Base-by-base conservation (phyloP, 257 asterid genomes). In the Schizonepeta tenuifolia region DNA sequence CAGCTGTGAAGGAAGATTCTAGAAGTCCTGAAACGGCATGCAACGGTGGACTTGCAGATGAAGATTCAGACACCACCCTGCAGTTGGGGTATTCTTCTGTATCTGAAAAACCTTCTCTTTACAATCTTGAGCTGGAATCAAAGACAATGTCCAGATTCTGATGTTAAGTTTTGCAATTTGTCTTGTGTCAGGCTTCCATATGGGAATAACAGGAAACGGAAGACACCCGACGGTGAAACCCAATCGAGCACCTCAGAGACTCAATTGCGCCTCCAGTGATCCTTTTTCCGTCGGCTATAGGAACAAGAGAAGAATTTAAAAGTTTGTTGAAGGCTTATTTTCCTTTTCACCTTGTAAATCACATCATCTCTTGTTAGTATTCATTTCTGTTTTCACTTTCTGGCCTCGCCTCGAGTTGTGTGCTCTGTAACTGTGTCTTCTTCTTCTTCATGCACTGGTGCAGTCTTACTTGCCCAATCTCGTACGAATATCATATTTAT, bases 41-140 rank as follows among this genome's bases (percentile, higher is more conserved):
- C 61, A 75, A 72, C 38, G 83, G 69, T 41, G 80, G 72, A 36
- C 76, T 75, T 26, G 85, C 43, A 11, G 82, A 86, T 28, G 96
- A 82, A 54, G 86, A 79, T 33, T 88, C 96, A 0, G 91, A 83
- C 74, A 86, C 86, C 78, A 75, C 84, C 71, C 75, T 89, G 71
- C 88, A 77, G n/a, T 59, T 84, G 62, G 88, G 88, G 94, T 89
- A 86, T 9, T 31, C 12, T 9, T 8, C 8, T 17, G 0, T 47
- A 0, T 40, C 44, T 40, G 44, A 40, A 40, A 40, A 10, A 31
- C 36, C 7, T 31, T 4, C 0, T 0, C 36, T 31, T 5, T 31
- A 31, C 36, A 4, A 31, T 31, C 36, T 31, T 4, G 36, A 31
- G 36, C 36, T 31, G 36, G 36, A 5, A 11, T 13, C 15, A 44